These are phyloP conservation scores for Fusarium keratoplasticum DNA, from an alignment of 2,329 filamentous ascomycete genomes.

Conservation along the genomic window DNA sequence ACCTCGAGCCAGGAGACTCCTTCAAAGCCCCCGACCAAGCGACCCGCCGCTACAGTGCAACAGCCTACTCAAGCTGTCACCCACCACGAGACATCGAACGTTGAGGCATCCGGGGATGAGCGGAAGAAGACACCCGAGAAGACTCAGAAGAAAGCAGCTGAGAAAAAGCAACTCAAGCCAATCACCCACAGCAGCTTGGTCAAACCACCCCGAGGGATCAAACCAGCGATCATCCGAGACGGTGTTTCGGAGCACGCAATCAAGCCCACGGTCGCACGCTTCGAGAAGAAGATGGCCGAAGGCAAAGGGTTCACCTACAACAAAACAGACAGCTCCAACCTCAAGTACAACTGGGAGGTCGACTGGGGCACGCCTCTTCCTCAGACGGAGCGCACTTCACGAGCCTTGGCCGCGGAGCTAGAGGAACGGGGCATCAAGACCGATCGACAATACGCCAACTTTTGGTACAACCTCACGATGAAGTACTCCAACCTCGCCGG, in stretches of 20 bases:
- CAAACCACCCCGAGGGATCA: slow-evolving; percentile 20
- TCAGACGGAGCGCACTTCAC: slow-evolving; percentile 7
- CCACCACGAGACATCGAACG: background rate
- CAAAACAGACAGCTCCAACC: background rate
- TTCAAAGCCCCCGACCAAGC: slow-evolving; percentile 7
- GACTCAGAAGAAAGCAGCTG: slow-evolving; percentile 6
- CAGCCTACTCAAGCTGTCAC: background rate
- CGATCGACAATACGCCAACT: slow-evolving; percentile 31
- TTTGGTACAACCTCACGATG: slow-evolving; percentile 43
- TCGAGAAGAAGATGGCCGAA: slow-evolving; percentile 33
- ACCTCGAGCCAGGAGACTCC: slow-evolving; percentile 17
- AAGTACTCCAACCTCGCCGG: slow-evolving; percentile 30
- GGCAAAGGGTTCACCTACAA: slow-evolving; percentile 17
- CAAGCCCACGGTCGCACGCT: slow-evolving; percentile 34
- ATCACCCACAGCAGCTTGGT: background rate
- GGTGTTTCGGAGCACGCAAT: slow-evolving; percentile 40
- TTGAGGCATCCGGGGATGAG: background rate
- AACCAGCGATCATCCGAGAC: slow-evolving; percentile 37
- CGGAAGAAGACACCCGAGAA: background rate
- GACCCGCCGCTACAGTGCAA: background rate
- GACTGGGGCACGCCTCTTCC: slow-evolving; percentile 23
- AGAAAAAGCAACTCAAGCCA: slow-evolving; percentile 4
- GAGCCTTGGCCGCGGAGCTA: slow-evolving; percentile 29
- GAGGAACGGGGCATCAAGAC: slow-evolving; percentile 26
- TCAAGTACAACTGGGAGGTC: slow-evolving; percentile 27